Evolutionary conservation across 1,139 yeast genomes (phyloP), one percentile per base, ranked within the genome.

Genomic region (Nakaseomyces kungkrabaensis): DNA sequence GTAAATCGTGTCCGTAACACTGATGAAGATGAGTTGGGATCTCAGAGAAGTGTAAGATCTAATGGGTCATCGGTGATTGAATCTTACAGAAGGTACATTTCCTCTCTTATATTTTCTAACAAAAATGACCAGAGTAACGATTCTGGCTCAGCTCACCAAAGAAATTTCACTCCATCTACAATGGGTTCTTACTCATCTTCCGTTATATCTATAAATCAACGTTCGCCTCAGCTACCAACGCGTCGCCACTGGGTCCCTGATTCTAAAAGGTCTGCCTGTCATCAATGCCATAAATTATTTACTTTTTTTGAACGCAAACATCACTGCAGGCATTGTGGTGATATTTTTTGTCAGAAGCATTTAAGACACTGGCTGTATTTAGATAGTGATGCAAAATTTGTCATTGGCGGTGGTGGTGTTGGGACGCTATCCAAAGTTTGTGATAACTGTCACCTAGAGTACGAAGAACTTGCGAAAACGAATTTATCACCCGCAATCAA

Each of bases 311-410:
- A 89, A 59, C 77, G 97, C 55, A 79, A 94, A 52, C 97, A 90
- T 64, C 97, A 90, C 68, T 90, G 97, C 65, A 77, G 97, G 48
- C 83, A 86, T 62, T 90, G 97, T 70, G 97, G 97, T 22, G 95
- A 88, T 32, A 78, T 90, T 11, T 90, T 84, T 63, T 90, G 97
- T 68, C 82, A 82, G 48, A 84, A 81, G 51, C 80, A 78, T 60
- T 66, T 78, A 31, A 60, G 69, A 22, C 74, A 72, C 59, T 62
- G 70, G 48, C 61, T 78, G 34, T 71, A 73, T 60, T 75, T 90
- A 54, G 90, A 88, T 61, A 74, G 75, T 48, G 69, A 78, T 58
- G 92, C 95, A 29, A 77, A 82, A 62, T 79, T 85, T 69, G 78
- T 87, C 50, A 78, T 88, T 53, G 42, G 37, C 4, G 48, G 48